These are phyloP conservation scores for Pyracantha coccinea DNA, from an alignment of 331 rosid species.

Conservation along the genomic window DNA sequence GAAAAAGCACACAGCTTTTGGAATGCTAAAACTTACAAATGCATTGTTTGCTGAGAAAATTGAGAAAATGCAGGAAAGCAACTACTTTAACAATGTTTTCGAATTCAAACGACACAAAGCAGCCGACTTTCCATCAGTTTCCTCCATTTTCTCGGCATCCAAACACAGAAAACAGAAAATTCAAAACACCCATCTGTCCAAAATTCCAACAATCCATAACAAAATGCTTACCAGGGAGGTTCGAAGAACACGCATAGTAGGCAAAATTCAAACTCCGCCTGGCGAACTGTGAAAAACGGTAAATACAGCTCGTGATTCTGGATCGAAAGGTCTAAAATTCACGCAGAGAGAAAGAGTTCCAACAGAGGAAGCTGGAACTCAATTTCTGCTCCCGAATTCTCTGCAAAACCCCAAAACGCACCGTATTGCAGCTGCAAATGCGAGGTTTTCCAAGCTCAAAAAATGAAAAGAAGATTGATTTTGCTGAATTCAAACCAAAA, in stretches of 20 bases:
- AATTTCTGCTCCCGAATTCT: background rate
- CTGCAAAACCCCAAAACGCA: background rate
- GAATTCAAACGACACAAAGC: background rate
- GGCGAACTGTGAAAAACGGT: background rate
- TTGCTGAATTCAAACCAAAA: background rate
- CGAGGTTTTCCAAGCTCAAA: background rate
- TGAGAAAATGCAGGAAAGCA: background rate
- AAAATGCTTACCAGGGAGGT: conserved; percentile 37
- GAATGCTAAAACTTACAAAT: background rate
- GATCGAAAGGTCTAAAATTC: background rate
- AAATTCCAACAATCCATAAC: background rate
- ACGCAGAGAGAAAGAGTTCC: background rate
- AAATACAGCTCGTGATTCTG: background rate
- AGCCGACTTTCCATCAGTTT: background rate
- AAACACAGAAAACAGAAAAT: background rate
- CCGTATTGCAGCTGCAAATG: background rate
- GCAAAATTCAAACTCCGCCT: background rate
- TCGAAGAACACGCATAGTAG: conserved; percentile 6
- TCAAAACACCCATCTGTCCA: background rate
- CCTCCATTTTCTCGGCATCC: conserved; percentile 10
- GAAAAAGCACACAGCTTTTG: background rate
- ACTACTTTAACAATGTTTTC: background rate
- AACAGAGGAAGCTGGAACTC: conserved; percentile 9
- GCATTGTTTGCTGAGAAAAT: background rate
- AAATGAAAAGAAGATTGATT: background rate